These are phyloP conservation scores for Penicillium sp. DNA, from an alignment of 2,329 filamentous ascomycete species.

Conservation along the genomic window DNA sequence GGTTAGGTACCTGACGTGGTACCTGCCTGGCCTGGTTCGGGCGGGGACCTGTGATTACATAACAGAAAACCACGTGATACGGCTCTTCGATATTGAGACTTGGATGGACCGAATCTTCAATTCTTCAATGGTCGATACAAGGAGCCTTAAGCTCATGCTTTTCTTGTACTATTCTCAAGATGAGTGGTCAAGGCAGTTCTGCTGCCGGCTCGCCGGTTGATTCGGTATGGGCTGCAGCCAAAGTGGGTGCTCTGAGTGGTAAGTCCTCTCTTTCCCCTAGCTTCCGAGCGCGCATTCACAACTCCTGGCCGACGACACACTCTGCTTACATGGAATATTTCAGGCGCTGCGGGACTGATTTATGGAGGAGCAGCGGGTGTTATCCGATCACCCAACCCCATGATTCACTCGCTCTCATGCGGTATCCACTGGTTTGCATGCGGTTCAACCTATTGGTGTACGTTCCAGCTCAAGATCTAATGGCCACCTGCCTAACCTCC, in stretches of 20 bases:
- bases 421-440: conserved; percentile 81
- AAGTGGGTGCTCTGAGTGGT: conserved; percentile 65
- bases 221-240: conserved; percentile 49
- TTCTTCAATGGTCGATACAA: conserved; percentile 3
- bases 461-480: conserved; percentile 33
- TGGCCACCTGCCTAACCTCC: background rate
- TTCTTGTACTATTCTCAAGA: conserved; percentile 23
- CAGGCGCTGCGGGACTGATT: conserved; percentile 57
- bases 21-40: too few relatives aligned
- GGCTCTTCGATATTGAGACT: conserved; percentile 7
- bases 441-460: conserved; percentile 76
- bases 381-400: conserved; percentile 64
- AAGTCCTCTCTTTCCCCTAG: conserved; percentile 27
- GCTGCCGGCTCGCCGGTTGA: conserved; percentile 22
- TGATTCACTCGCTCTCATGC: conserved; percentile 70
- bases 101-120: conserved; percentile 6
- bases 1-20: too few relatives aligned
- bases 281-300: background rate
- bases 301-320: background rate
- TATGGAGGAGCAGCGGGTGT: conserved; percentile 72
- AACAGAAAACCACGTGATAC: conserved; percentile 14
- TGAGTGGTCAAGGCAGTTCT: conserved; percentile 28
- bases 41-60: conserved; percentile 12
- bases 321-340: conserved; percentile 8
- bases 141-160: conserved; percentile 6